phyloP scores from a whole-genome alignment of 441 rosid species.

The Syzygium malaccense region DNA sequence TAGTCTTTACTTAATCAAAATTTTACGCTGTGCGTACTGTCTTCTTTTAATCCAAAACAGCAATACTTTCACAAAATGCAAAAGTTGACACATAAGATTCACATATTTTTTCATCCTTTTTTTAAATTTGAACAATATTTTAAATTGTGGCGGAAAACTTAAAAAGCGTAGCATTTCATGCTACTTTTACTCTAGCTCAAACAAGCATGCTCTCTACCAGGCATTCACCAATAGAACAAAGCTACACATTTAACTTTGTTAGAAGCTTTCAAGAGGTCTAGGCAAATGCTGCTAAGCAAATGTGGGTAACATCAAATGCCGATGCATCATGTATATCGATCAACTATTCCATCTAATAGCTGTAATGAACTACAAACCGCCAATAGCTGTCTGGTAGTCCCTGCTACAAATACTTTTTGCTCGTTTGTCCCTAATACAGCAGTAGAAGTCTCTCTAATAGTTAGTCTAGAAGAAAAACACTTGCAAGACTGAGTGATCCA shows the following conservation, averaged over 20 bases:
- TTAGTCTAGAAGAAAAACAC: neutral
- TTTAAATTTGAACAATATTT: neutral
- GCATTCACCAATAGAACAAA: neutral
- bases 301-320: neutral
- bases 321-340: neutral
- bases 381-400: neutral
- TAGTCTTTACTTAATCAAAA: neutral
- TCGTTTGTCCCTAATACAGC: neutral
- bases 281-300: neutral
- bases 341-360: neutral
- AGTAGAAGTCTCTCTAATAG: neutral
- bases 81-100: neutral
- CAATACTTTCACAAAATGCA: neutral
- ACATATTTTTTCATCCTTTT: neutral
- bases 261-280: neutral
- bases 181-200: neutral
- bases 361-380: neutral
- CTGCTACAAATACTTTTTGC: neutral
- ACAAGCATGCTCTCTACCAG: neutral
- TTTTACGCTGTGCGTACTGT: neutral
- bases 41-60: neutral
- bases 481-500: neutral
- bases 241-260: neutral
- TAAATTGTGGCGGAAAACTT: neutral
- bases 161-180: neutral